Percentiles rank a stretch among this genome's conserved stretches.
phyloP scores from a whole-genome alignment of 1,284 basidiomycete genomes.

The Rhodotorula sp. region DNA sequence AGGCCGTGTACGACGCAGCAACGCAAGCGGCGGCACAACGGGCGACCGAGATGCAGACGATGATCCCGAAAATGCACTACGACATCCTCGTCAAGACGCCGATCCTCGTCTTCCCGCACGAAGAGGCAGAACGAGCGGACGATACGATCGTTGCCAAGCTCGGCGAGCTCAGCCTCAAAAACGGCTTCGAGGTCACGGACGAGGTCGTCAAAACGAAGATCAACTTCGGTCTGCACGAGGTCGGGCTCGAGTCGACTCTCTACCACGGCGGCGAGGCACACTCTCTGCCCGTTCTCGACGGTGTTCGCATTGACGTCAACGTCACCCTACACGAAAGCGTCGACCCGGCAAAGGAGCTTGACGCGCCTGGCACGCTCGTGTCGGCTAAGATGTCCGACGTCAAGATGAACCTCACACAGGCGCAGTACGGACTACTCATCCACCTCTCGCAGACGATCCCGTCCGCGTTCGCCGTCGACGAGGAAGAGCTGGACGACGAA shows the following conservation, averaged over 20 bases:
- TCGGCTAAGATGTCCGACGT: conserved; percentile 81
- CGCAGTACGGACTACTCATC: conserved; percentile 81
- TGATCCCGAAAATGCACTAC: conserved; percentile 70
- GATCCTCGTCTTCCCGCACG: conserved; percentile 82
- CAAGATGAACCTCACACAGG: conserved; percentile 80
- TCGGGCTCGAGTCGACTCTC: conserved; percentile 75
- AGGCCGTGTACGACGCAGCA: conserved; percentile 94
- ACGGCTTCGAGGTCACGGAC: conserved; percentile 63
- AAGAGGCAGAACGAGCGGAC: conserved; percentile 58
- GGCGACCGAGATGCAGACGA: conserved; percentile 58
- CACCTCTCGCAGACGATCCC: conserved; percentile 71
- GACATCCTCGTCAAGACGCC: conserved; percentile 87
- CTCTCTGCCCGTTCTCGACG: conserved; percentile 81
- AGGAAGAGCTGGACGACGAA: conserved; percentile 44
- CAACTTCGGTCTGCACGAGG: conserved; percentile 75
- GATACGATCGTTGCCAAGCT: conserved; percentile 79
- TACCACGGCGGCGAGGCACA: conserved; percentile 55
- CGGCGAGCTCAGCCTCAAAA: conserved; percentile 83
- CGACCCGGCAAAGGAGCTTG: conserved; percentile 48
- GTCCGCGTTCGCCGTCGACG: conserved; percentile 56
- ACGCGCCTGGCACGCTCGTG: conserved; percentile 50
- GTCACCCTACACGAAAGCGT: conserved; percentile 63
- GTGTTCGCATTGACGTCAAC: conserved; percentile 75
- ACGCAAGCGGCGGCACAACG: conserved; percentile 78
- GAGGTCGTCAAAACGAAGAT: conserved; percentile 59